Conservation (phyloP, 2,329 filamentous ascomycete species). For the Fusarium sp. region DNA sequence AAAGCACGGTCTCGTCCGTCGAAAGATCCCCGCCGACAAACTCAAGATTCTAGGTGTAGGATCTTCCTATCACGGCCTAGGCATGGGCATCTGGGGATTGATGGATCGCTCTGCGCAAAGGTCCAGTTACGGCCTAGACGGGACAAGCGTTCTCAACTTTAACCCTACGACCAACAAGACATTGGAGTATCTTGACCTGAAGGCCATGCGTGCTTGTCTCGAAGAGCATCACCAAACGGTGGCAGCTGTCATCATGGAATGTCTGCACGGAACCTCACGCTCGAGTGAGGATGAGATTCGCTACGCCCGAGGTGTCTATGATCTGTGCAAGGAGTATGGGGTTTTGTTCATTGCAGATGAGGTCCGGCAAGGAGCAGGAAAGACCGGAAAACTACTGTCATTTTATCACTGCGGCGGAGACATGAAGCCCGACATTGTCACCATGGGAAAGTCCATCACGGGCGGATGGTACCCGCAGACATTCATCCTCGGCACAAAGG, state of each 20-base stretch:
- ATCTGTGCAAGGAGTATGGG: slow-evolving; percentile 29
- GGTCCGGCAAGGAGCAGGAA: slow-evolving; percentile 36
- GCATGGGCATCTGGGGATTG: neutral
- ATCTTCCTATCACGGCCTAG: neutral
- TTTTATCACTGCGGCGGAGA: slow-evolving; percentile 35
- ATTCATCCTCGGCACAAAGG: neutral
- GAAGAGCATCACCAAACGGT: neutral
- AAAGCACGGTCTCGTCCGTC: neutral
- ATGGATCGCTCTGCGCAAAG: neutral
- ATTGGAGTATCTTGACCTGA: neutral
- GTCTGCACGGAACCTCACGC: neutral
- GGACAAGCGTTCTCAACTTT: neutral
- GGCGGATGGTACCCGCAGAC: slow-evolving; percentile 27
- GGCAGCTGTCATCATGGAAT: neutral
- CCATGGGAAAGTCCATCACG: slow-evolving; percentile 37
- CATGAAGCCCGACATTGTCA: slow-evolving; percentile 38
- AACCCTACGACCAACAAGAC: neutral
- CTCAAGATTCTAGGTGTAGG: neutral
- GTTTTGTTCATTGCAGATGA: slow-evolving; percentile 42
- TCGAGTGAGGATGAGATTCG: slow-evolving; percentile 16
- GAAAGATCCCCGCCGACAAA: neutral
- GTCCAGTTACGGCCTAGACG: neutral
- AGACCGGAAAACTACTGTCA: slow-evolving; percentile 40
- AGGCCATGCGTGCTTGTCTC: neutral
- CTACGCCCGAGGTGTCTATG: slow-evolving; percentile 8